Evolutionary conservation across 2,329 filamentous ascomycete species (phyloP).

Genomic region (Fusarium verticillioides): DNA sequence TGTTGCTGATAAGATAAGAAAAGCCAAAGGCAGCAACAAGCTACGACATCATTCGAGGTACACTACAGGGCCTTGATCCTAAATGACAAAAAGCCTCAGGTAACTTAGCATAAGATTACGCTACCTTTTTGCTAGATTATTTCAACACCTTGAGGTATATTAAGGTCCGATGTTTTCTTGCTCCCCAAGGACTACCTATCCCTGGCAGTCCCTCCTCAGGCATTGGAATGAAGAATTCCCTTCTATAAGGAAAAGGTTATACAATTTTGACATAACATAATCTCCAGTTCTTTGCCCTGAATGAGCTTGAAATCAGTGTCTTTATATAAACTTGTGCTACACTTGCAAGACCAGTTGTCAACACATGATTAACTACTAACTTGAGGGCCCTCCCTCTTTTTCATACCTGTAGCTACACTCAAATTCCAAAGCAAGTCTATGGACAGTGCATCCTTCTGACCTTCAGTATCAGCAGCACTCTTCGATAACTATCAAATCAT

Average conservation of each 20-base stretch:
- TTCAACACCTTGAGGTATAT: too few relatives aligned
- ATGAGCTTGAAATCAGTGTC: not conserved
- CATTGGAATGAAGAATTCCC: not conserved
- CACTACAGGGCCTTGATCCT: too few relatives aligned
- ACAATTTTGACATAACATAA: not conserved
- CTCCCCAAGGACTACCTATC: not conserved
- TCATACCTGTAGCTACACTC: not conserved
- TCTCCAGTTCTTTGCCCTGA: not conserved
- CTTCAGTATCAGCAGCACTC: not conserved
- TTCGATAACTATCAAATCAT: conserved; percentile 2
- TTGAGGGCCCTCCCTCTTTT: not conserved
- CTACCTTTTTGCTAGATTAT: too few relatives aligned
- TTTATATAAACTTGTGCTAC: not conserved
- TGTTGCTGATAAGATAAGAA: conserved; percentile 43
- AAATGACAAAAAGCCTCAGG: too few relatives aligned
- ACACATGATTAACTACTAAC: not conserved
- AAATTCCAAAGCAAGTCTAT: not conserved
- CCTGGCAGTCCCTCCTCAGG: not conserved
- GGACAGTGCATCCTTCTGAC: not conserved
- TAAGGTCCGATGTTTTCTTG: too few relatives aligned
- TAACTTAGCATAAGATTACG: too few relatives aligned
- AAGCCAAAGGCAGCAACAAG: conserved; percentile 35
- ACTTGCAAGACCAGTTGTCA: not conserved
- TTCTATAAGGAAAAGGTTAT: not conserved
- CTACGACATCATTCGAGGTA: conserved; percentile 28